These are phyloP conservation scores for Stereocaulon alpinum DNA, from an alignment of 495 filamentous ascomycete species.

Conservation along the genomic window DNA sequence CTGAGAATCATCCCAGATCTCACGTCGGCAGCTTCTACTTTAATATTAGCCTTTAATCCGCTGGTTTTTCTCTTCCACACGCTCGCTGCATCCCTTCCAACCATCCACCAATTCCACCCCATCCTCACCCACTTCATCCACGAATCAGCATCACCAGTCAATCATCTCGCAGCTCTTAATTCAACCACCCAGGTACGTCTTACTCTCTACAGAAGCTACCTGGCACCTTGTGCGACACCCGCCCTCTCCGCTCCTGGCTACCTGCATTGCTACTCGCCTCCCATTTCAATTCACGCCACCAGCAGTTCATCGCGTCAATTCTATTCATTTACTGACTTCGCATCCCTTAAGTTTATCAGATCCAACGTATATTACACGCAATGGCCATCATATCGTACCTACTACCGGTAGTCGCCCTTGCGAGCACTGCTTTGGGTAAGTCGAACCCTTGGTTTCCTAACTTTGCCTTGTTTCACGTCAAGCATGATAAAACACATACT, in stretches of 20 bases:
- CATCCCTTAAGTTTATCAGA: conserved; percentile 14
- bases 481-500: not conserved
- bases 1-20: conserved; percentile 10
- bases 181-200: conserved; percentile 14
- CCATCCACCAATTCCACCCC: conserved; percentile 22
- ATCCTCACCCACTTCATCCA: conserved; percentile 26
- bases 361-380: conserved; percentile 32
- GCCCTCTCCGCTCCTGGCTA: not conserved
- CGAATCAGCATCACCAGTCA: conserved; percentile 17
- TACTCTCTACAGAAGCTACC: not conserved
- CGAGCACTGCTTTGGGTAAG: conserved; percentile 57
- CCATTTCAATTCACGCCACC: conserved; percentile 8
- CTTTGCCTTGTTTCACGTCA: not conserved
- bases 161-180: conserved; percentile 17
- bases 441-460: conserved; percentile 8
- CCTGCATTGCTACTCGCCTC: conserved; percentile 9
- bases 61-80: conserved; percentile 28
- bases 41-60: conserved; percentile 26
- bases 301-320: not conserved
- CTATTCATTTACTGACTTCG: conserved; percentile 4
- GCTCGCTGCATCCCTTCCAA: conserved; percentile 25
- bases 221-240: not conserved
- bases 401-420: conserved; percentile 61
- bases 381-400: conserved; percentile 73
- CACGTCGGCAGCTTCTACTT: conserved; percentile 13